Evolutionary conservation across 2,329 filamentous ascomycete genomes (phyloP).

Genomic region (Chrysosporium queenslandicum): DNA sequence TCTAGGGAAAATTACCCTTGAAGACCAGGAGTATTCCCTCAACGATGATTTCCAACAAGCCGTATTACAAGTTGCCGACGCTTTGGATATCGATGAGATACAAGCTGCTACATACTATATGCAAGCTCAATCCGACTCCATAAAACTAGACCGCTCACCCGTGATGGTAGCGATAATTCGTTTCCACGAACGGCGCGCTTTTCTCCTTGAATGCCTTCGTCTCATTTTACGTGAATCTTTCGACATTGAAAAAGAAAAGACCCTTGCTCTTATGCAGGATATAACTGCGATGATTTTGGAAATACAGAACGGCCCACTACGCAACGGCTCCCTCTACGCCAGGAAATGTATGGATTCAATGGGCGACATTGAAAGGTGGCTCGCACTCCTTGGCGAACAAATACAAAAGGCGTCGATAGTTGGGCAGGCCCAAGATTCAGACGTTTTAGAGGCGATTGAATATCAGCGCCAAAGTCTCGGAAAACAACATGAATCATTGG

Average conservation of each 20-base stretch:
- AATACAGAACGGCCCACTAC: slow-evolving; percentile 40
- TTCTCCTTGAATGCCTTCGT: slow-evolving; percentile 71
- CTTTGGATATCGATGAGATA: slow-evolving; percentile 80
- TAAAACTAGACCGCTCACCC: slow-evolving; percentile 59
- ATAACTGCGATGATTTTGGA: slow-evolving; percentile 50
- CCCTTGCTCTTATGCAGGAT: slow-evolving; percentile 46
- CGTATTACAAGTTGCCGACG: slow-evolving; percentile 71
- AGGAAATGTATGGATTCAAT: slow-evolving; percentile 67
- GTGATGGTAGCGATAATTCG: slow-evolving; percentile 72
- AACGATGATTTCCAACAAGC: slow-evolving; percentile 83
- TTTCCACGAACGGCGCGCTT: slow-evolving; percentile 78
- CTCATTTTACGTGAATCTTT: slow-evolving; percentile 63
- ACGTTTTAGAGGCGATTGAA: slow-evolving; percentile 66
- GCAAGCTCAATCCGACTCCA: slow-evolving; percentile 59
- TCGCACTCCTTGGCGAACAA: slow-evolving; percentile 66
- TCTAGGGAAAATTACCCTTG: slow-evolving; percentile 63
- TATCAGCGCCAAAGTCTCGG: slow-evolving; percentile 70
- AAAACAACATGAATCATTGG: slow-evolving; percentile 81
- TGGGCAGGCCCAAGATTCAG: slow-evolving; percentile 53
- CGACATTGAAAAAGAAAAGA: slow-evolving; percentile 49
- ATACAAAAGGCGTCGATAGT: slow-evolving; percentile 65
- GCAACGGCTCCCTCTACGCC: slow-evolving; percentile 54
- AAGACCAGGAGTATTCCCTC: slow-evolving; percentile 64
- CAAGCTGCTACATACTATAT: slow-evolving; percentile 69
- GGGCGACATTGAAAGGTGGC: slow-evolving; percentile 64